Percentiles rank a stretch among this genome's conserved stretches.
These are phyloP conservation scores for Calonectria leucothoes DNA, from an alignment of 2,329 filamentous ascomycete genomes.

Conservation along the genomic window DNA sequence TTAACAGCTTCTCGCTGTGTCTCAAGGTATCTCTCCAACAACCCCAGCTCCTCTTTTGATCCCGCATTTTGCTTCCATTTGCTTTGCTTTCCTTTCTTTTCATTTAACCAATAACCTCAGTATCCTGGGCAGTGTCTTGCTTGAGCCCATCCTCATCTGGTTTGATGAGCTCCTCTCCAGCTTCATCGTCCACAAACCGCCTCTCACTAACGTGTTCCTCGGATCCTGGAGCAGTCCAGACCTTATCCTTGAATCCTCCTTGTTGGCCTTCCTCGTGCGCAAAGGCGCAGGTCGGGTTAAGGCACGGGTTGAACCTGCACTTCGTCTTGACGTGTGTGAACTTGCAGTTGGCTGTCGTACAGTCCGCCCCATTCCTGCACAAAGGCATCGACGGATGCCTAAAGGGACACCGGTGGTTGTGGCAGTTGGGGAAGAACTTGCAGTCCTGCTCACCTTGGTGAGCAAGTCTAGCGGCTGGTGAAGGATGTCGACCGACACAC, in stretches of 20 bases:
- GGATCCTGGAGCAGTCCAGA: slow-evolving; percentile 78
- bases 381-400: slow-evolving; percentile 87
- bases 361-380: slow-evolving; percentile 92
- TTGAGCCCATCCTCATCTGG: slow-evolving; percentile 59
- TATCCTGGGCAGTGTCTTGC: slow-evolving; percentile 53
- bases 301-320: slow-evolving; percentile 93
- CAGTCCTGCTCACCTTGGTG: slow-evolving; percentile 89
- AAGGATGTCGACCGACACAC: slow-evolving; percentile 91
- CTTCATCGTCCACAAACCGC: slow-evolving; percentile 82
- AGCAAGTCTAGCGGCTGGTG: slow-evolving; percentile 81
- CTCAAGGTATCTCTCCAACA: slow-evolving; percentile 21
- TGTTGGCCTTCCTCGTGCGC: slow-evolving; percentile 93
- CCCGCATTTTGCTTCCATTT: slow-evolving; percentile 29
- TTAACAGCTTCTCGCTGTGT: slow-evolving; percentile 28
- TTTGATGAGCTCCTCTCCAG: slow-evolving; percentile 78
- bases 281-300: slow-evolving; percentile 88
- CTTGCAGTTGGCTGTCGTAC: slow-evolving; percentile 83
- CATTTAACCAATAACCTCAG: slow-evolving; percentile 51
- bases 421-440: slow-evolving; percentile 92
- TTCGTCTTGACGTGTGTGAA: slow-evolving; percentile 88
- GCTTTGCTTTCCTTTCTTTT: slow-evolving; percentile 25
- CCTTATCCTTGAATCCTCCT: slow-evolving; percentile 86
- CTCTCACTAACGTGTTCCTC: slow-evolving; percentile 84
- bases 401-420: slow-evolving; percentile 88
- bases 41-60: background rate